Base-by-base conservation (phyloP, 495 filamentous ascomycete species). In the Margaritispora aquatica region DNA sequence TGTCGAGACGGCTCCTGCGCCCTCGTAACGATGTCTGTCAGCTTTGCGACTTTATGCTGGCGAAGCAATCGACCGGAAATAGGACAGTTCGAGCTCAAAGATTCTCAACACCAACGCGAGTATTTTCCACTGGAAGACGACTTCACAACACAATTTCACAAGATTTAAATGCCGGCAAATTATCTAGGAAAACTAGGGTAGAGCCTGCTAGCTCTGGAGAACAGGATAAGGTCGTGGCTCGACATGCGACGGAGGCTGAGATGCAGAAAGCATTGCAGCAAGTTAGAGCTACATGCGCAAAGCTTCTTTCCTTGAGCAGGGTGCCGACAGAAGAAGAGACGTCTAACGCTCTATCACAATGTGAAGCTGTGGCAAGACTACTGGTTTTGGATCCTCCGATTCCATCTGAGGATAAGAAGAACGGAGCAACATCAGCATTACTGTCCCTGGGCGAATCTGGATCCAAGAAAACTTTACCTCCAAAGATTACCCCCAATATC, bases 371-470 rank as follows among this genome's bases (percentile, higher is more conserved):
- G 15, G 59, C 62, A 38, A 60, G 51, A 9, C 17, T 54, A 7
- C 24, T 68, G 13, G 36, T 44, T 21, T 55, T 49, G 10, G 58
- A 66, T n/a, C 53, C 44, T n/a, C 24, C 57, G 24, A 8, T 31
- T n/a, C 8, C 58, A 0, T 36, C 55, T 0, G 15, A 21, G 9
- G 48, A 53, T 0, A 61, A 49, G n/a, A 57, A 58, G 51, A 36
- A 57, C 46, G 57, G 57, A 47, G 65, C 68, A 17, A 54, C 63
- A 41, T 68, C 68, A 22, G 62, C 63, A 11, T 54, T 70, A 5
- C 61, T 70, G 2, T 61, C 57, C 21, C 26, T 69, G 21, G 62
- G 64, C 50, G 55, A 68, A 13, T 59, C 63, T 19, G 55, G 9
- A 22, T 47, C 51, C 20, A 59, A 60, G 24, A 57, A 56, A 20